Base-by-base conservation (phyloP, 2,329 filamentous ascomycete genomes). In the Neofusicoccum ribis region DNA sequence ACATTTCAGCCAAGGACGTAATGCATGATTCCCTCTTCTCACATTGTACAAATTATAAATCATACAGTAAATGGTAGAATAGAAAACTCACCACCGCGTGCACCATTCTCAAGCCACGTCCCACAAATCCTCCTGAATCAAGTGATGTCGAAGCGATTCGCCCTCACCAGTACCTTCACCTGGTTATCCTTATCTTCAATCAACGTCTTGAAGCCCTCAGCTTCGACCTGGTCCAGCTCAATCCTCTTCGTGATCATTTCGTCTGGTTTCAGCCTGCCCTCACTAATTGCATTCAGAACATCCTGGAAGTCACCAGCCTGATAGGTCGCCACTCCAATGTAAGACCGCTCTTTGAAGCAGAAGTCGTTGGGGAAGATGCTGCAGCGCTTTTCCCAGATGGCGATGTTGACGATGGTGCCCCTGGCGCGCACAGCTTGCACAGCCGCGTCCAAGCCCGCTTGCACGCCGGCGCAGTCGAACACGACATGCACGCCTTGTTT, bases 351-450 rank as follows among this genome's bases (percentile, higher is more conserved):
- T 65, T 82, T 79, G 75, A 85, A 85, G 3, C 83, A 79, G 41
- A 85, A 74, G 65, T 82, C 78, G 64, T 85, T 86, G 4, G 83
- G 81, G 39, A 76, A 74, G 47, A 86, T 77, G 0, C 76, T 78
- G 51, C 79, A 81, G n/a, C 78, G 72, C 71, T 84, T 84, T 72
- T 84, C 83, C 83, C 83, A 85, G 43, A 86, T 82, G 8, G 84
- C 84, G 60, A 86, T 83, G 64, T 86, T 86, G 64, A 86, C 79
- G 36, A 85, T 76, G 2, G 82, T 84, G 3, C 83, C 84, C 49
- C 82, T 70, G 12, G 82, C 81, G 44, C 82, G 79, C 37, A 83
- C 75, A 0, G 82, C 80, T 44, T 80, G 77, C 12, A 85, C 76
- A 1, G 82, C 83, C 61, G 79, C 74, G 62, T 85, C 80, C 6